Conservation (phyloP, 2,329 filamentous ascomycete species). For the Setomelanomma holmii region DNA sequence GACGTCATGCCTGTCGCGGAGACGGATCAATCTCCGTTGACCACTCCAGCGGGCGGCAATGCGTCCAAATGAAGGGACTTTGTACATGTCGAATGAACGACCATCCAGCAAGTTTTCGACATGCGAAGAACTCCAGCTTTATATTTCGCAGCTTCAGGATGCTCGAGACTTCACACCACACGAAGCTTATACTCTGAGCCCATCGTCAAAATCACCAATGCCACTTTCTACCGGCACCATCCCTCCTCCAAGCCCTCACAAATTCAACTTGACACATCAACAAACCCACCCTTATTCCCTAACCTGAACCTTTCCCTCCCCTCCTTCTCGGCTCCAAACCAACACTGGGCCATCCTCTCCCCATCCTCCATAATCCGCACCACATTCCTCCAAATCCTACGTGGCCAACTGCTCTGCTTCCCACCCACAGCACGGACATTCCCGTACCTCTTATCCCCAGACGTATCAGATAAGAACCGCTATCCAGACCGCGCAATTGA, state of each 20-base stretch:
- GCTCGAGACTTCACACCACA: conserved; percentile 21
- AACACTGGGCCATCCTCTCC: conserved; percentile 86
- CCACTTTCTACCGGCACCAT: conserved; percentile 82
- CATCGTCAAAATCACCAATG: conserved; percentile 59
- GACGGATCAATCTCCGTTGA: conserved; percentile 27
- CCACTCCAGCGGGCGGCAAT: conserved; percentile 16
- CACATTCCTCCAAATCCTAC: conserved; percentile 78
- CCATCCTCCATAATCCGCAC: conserved; percentile 81
- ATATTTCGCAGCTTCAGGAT: conserved; percentile 39
- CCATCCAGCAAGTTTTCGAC: conserved; percentile 17
- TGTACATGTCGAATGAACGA: conserved; percentile 1
- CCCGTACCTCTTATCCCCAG: conserved; percentile 74
- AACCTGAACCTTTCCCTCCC: conserved; percentile 74
- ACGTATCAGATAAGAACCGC: conserved; percentile 62
- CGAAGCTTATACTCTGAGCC: conserved; percentile 28
- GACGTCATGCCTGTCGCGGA: conserved; percentile 36
- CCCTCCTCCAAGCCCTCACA: conserved; percentile 55
- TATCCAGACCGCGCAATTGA: conserved; percentile 74
- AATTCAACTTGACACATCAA: conserved; percentile 52
- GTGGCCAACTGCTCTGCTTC: conserved; percentile 76
- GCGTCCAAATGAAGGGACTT: conserved; percentile 4
- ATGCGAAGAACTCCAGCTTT: conserved; percentile 42
- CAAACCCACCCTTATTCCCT: conserved; percentile 77
- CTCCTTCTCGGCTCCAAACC: conserved; percentile 56
- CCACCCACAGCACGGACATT: conserved; percentile 79